phyloP scores from a whole-genome alignment of 2,329 filamentous ascomycete genomes.

The Aspergillus novofumigatus region DNA sequence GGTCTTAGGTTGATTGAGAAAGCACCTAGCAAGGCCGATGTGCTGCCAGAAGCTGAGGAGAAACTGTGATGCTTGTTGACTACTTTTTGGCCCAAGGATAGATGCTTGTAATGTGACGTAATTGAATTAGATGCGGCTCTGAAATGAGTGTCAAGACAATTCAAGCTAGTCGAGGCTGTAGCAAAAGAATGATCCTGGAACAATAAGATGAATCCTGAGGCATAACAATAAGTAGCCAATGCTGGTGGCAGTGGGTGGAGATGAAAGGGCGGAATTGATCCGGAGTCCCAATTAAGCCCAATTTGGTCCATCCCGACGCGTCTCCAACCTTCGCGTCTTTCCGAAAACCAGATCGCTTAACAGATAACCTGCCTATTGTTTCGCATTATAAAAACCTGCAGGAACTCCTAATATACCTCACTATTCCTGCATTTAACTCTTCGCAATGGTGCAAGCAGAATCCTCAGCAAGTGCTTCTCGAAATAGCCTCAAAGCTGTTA shows the following conservation, averaged over 20 bases:
- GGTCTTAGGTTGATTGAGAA: background rate
- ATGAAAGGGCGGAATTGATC: background rate
- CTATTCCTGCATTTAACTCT: background rate
- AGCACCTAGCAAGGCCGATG: background rate
- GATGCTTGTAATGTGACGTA: background rate
- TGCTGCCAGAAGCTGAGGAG: background rate
- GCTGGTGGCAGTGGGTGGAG: background rate
- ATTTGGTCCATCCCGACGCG: slow-evolving; percentile 23
- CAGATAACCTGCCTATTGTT: background rate
- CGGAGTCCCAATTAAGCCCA: slow-evolving; percentile 4
- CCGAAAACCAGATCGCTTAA: background rate
- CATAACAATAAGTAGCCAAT: background rate
- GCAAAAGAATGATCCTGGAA: background rate
- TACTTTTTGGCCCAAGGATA: background rate
- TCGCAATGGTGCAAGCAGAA: slow-evolving; percentile 43
- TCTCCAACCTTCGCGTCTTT: slow-evolving; percentile 27
- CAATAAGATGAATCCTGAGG: background rate
- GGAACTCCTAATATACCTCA: background rate
- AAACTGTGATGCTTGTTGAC: background rate
- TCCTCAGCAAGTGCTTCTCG: slow-evolving; percentile 43
- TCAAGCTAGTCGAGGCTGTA: background rate
- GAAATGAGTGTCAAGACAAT: background rate
- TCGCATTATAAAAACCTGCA: background rate
- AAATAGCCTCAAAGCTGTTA: slow-evolving; percentile 38
- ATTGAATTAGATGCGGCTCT: background rate